phyloP scores from a whole-genome alignment of 1,284 basidiomycete genomes.

The Neonothopanus nambi region DNA sequence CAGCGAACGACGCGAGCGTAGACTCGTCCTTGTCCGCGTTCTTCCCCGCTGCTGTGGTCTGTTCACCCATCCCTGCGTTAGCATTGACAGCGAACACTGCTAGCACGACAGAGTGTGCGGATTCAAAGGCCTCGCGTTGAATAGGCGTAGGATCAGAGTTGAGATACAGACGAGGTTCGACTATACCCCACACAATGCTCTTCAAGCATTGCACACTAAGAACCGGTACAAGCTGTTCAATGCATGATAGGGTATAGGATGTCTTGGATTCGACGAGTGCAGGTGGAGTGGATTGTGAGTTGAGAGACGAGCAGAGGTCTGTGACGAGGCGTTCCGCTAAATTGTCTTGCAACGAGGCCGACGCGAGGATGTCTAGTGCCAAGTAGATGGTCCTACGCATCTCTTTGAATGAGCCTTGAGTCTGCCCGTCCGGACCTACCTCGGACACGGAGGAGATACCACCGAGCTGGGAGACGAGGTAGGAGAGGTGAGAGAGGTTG shows the following conservation, averaged over 20 bases:
- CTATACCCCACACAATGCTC: conserved; percentile 54
- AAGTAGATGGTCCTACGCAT: conserved; percentile 71
- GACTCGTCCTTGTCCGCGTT: conserved; percentile 3
- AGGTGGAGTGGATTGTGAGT: not conserved
- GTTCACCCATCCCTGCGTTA: not conserved
- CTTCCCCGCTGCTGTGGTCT: not conserved
- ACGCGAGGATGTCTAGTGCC: conserved; percentile 63
- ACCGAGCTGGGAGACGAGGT: conserved; percentile 73
- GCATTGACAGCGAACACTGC: conserved; percentile 61
- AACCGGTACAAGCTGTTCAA: conserved; percentile 69
- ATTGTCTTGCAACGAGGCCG: conserved; percentile 45
- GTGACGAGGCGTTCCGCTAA: conserved; percentile 8
- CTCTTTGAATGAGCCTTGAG: conserved; percentile 53
- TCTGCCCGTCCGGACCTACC: conserved; percentile 24
- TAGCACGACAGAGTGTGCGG: conserved; percentile 73
- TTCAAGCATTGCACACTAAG: conserved; percentile 50
- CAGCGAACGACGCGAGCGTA: conserved; percentile 36
- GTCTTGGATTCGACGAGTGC: conserved; percentile 45
- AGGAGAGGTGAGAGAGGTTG: conserved; percentile 63
- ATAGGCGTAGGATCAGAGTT: conserved; percentile 24
- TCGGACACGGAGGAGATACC: conserved; percentile 54
- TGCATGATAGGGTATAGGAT: conserved; percentile 61
- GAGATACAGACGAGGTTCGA: conserved; percentile 52
- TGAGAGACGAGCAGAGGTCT: not conserved
- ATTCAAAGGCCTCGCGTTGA: conserved; percentile 71